Evolutionary conservation across 2,329 filamentous ascomycete species (phyloP).

Genomic region (Ambrosiella beaveri): DNA sequence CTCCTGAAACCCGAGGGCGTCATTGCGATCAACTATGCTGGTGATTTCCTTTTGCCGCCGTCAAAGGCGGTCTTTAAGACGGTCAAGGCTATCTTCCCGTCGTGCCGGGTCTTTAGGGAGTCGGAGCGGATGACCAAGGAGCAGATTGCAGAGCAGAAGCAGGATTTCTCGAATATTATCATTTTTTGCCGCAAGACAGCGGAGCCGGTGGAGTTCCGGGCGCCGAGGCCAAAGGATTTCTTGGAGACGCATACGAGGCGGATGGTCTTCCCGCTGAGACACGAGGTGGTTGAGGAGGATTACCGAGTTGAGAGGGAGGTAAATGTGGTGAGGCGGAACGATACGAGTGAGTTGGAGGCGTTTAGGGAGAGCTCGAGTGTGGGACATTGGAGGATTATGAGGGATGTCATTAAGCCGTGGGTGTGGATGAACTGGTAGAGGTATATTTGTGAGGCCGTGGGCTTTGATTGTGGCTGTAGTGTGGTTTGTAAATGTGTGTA

Average conservation of each 20-base stretch:
- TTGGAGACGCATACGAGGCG: constrained; percentile 53
- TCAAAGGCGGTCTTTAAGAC: constrained; percentile 68
- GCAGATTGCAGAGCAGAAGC: constrained; percentile 28
- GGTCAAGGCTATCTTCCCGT: constrained; percentile 66
- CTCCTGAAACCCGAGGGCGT: constrained; percentile 65
- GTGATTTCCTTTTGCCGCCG: constrained; percentile 61
- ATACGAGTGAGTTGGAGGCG: constrained; percentile 47
- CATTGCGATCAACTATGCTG: constrained; percentile 92
- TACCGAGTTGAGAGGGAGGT: constrained; percentile 29
- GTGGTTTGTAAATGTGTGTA: no score
- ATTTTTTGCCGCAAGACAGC: constrained; percentile 68
- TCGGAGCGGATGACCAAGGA: constrained; percentile 33
- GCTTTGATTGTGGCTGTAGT: no score
- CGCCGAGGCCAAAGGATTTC: constrained; percentile 46
- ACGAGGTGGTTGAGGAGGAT: constrained; percentile 44
- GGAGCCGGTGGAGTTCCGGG: constrained; percentile 44
- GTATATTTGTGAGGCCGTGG: not conserved
- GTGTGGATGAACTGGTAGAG: constrained; percentile 80
- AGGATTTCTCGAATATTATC: constrained; percentile 89
- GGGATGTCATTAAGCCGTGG: constrained; percentile 54
- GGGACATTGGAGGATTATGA: constrained; percentile 87
- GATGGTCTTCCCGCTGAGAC: constrained; percentile 52
- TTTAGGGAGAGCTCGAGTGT: constrained; percentile 62
- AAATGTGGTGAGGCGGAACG: constrained; percentile 41
- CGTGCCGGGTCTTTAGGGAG: constrained; percentile 83